Percentiles rank a stretch among this genome's conserved stretches.
phyloP scores from a whole-genome alignment of 306 rosid genomes.

The Lablab purpureus region DNA sequence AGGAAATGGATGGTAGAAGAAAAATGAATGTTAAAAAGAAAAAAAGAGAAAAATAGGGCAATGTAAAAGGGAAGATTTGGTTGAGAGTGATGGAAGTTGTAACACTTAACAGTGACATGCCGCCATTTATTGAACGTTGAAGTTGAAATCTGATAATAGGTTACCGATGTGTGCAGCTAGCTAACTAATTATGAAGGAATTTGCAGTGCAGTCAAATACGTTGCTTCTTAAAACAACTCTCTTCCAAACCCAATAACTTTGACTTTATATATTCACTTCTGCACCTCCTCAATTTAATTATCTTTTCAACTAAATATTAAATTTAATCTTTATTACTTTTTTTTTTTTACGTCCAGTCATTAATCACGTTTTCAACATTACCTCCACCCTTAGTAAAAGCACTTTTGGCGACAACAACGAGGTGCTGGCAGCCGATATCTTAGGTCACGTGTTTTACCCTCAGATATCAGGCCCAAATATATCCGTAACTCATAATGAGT shows the following conservation, averaged over 20 bases:
- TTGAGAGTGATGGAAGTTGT: not conserved
- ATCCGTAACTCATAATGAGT: no score
- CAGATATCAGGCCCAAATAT: no score
- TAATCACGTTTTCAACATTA: no score
- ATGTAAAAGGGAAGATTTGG: not conserved
- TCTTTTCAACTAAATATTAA: not conserved
- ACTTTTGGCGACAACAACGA: no score
- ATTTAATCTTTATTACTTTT: not conserved
- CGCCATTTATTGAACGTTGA: slow-evolving; percentile 45
- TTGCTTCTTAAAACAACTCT: slow-evolving; percentile 8
- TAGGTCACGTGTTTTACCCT: no score
- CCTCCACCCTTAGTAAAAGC: no score
- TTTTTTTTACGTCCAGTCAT: no score
- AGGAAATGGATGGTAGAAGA: no score
- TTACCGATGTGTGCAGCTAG: not conserved
- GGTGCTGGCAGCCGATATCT: no score
- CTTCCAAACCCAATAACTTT: slow-evolving; percentile 11
- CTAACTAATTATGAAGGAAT: slow-evolving; percentile 1
- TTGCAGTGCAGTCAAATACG: not conserved
- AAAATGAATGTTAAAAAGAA: not conserved
- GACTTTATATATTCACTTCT: slow-evolving; percentile 2
- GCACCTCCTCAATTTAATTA: not conserved
- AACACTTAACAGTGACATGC: slow-evolving; percentile 17
- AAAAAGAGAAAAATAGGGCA: not conserved
- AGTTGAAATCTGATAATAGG: slow-evolving; percentile 15